Base-by-base conservation (phyloP, 495 filamentous ascomycete genomes). In the Penicillium diatomitis region DNA sequence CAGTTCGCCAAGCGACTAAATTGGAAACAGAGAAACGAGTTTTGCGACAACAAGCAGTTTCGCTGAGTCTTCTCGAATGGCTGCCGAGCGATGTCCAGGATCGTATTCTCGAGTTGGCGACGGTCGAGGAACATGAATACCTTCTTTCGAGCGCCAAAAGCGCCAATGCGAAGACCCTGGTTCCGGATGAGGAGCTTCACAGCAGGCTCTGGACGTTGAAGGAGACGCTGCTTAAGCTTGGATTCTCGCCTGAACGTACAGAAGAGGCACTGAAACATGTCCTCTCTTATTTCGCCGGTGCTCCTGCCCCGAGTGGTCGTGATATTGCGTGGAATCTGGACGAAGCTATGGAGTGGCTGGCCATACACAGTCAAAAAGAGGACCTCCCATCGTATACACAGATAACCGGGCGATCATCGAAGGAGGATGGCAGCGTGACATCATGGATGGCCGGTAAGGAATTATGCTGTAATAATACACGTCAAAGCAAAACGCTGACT, bases 291-390 rank as follows among this genome's bases (percentile, higher is more conserved):
- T 78, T 80, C 55, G 70, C 74, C 12, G 74, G 73, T 5, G 75
- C 73, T 51, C 69, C 80, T 8, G 49, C 60, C 12, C 63, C 61
- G 20, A 53, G 63, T 32, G 70, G 69, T 53, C 86, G 82, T 50
- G 87, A 92, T 37, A 65, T 71, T 4, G 75, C 87, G 8, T 94
- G 88, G 85, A 90, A 90, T 12, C 67, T 96, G 41, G 84, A 92
- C 49, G 88, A 92, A 61, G 78, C 80, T n/a, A 54, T 96, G 31
- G 86, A 95, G 55, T 95, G 87, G 87, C 71, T 96, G 12, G 86
- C 87, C 20, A 70, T 86, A 51, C 76, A 88, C 54, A 85, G 80
- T 57, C 67, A 75, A 10, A 68, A 71, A 52, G 76, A 79, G 4
- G 84, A 91, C 56, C 75, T 92, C 32, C 82, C 83, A 2, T 79